Percentiles rank a stretch among this genome's conserved stretches.
Evolutionary conservation across 139 green algal species (phyloP).

Genomic region (Chlorella sp.): DNA sequence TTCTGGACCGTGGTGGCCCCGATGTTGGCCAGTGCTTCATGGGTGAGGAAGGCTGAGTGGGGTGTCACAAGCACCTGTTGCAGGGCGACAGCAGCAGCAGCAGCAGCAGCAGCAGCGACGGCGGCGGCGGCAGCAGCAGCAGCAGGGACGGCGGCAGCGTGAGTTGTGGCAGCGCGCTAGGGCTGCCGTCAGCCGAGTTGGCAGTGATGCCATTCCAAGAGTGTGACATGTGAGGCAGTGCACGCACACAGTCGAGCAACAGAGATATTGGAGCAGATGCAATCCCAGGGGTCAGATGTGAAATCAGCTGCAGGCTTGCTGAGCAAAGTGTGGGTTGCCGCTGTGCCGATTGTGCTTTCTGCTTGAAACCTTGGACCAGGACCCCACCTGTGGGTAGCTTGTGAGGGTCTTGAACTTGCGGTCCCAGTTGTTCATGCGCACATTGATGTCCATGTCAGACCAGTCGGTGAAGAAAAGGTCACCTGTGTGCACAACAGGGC

Average conservation of each 20-base stretch:
- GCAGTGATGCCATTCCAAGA: too few relatives aligned
- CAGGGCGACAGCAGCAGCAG: neutral
- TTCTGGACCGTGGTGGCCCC: slow-evolving; percentile 56
- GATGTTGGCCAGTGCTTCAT: slow-evolving; percentile 72
- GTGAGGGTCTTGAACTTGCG: slow-evolving; percentile 43
- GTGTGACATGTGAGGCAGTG: too few relatives aligned
- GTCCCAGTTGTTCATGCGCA: slow-evolving; percentile 53
- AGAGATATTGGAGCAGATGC: too few relatives aligned
- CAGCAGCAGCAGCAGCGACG: neutral
- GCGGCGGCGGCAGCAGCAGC: too few relatives aligned
- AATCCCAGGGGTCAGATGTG: too few relatives aligned
- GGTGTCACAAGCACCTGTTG: slow-evolving; percentile 61
- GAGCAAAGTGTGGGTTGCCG: neutral
- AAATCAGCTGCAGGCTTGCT: too few relatives aligned
- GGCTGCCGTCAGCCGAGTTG: too few relatives aligned
- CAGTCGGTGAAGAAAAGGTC: slow-evolving; percentile 54
- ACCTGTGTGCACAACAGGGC: neutral
- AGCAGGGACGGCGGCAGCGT: neutral
- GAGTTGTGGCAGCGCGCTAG: too few relatives aligned
- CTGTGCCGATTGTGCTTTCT: neutral
- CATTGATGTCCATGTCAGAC: slow-evolving; percentile 10
- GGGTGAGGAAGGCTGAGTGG: slow-evolving; percentile 78
- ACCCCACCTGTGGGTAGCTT: slow-evolving; percentile 39
- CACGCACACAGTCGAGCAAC: too few relatives aligned
- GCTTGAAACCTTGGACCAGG: neutral